Base-by-base conservation (phyloP, 192 early-diverging fungal genomes). In the Globomyces pollinis-pini region DNA sequence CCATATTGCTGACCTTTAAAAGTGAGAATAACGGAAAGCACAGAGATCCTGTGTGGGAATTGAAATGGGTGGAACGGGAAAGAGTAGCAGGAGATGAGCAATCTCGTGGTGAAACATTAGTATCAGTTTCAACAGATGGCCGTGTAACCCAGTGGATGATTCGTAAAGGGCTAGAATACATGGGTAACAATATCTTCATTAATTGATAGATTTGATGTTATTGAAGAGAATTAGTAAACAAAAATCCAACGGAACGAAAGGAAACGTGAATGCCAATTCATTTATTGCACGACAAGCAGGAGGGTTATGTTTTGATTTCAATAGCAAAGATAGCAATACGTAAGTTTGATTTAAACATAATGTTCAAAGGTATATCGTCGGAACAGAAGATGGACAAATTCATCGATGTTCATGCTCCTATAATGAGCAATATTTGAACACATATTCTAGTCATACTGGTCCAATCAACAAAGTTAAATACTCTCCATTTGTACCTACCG, bases 221-320 rank as follows among this genome's bases (percentile, higher is more conserved):
- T 64, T 83, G 59, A 83, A 83, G 53, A 32, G 79, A 12, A 69
- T 83, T 0, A 74, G 72, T 3, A 66, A 76, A 54, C 70, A 81
- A 60, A 60, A 76, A 36, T 59, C 30, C 29, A 74, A 66, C 39
- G 38, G 60, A 3, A 16, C 24, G 35, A 58, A 42, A 38, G 51
- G 59, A 1, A 52, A 39, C 16, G 52, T 30, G 30, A 64, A 67
- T 50, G 31, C 64, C 1, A 59, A 39, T 24, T 70, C 81, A n/a
- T 76, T 81, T 29, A 83, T 83, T 28, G 75, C 81, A 1, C 62
- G 81, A 24, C 69, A 76, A 49, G 52, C 81, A 1, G 81, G 81
- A 8, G 81, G 81, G 5, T 61, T 83, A 8, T 76, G 73, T 44
- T 82, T 83, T 61, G 81, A 83, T 54, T 83, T 83, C 65, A 79